Base-by-base conservation (phyloP, 345 rosid genomes). In the Syzygium jambos region DNA sequence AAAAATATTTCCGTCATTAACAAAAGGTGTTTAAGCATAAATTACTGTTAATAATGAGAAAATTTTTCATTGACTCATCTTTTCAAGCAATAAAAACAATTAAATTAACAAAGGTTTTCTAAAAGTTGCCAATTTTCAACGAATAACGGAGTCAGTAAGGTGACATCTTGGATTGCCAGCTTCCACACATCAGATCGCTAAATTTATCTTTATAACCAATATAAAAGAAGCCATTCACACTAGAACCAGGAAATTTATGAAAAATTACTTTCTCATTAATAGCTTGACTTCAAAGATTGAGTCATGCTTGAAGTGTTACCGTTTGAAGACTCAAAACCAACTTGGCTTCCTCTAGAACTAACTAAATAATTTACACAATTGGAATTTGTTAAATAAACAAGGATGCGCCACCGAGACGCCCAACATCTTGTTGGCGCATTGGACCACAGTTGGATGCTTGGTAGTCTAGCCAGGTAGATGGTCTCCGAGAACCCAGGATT, bases 1-100 rank as follows among this genome's bases (percentile, higher is more conserved):
- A 1, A 2, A 68, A 17, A 34, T 68, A 0, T 30, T 4, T 34
- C 0, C 4, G 0, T 68, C 11, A 6, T 34, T 0, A 11, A 21
- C 11, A 68, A 34, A 68, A 34, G 25, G 25, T 68, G 78, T 68
- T 68, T 16, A 17, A 68, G 46, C 7, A 17, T 68, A 34, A 34
- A 68, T 30, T 34, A 38, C 8, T 34, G 12, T 34, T 0, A 30
- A 68, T 34, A 17, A 68, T 17, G 78, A 34, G 3, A 34, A 34
- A 30, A 16, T 34, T 9, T 34, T 30, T 34, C 25, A 68, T 30
- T 34, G 46, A 5, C 25, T 34, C 11, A 41, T 34, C 2, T 68
- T 34, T 34, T 34, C 43, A 17, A 34, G 46, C 46, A 34, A 34
- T 34, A 34, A 68, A 22, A 68, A 0, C 7, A 3, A 68, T 34